Evolutionary conservation across 2,329 filamentous ascomycete genomes (phyloP), one percentile per base, ranked within the genome.

Genomic region (Pseudocercospora fijiensis): DNA sequence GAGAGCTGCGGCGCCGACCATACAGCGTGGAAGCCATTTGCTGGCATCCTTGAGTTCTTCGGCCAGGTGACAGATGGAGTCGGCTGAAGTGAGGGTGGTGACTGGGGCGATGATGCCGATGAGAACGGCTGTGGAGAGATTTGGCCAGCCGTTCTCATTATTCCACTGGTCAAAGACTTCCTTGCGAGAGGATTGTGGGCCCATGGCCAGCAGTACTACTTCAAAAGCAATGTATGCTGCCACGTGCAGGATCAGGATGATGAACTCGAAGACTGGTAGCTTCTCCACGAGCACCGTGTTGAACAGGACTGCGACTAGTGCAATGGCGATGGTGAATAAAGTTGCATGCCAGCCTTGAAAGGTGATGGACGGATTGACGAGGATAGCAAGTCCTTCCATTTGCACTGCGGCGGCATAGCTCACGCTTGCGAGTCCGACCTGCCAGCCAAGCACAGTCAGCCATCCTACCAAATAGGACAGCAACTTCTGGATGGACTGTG

Each of bases 261-360:
- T 37, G 11, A 57, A 65, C 56, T 74, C 72, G 10, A 74, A 57
- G 1, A 70, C 9, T 1, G 72, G 71, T n/a, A 74, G 62, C 9
- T 65, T 53, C 11, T 65, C 62, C 6, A 68, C 66, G 5, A 62
- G 55, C 27, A 69, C 66, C 13, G 64, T 71, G 60, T 75, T 75
- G 63, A 73, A 65, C 8, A 63, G 26, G 18, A 69, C 63, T 7
- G 65, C 66, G 10, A 70, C 65, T 6, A 57, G 28, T 3, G 58
- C 62, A 0, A 70, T 62, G 2, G 65, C 71, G 22, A 73, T 70
- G n/a, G 67, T 71, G 24, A 82, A 67, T 57, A 82, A 70, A 1
- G 79, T 81, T 4, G 75, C 77, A 60, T 82, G 78, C 78, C 79
- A 82, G 57, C 74, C 65, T 56, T 80, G 69, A 2, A 76, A 74